Evolutionary conservation across 768 basidiomycete genomes (phyloP).

Genomic region (Leccinum disarticulatum): DNA sequence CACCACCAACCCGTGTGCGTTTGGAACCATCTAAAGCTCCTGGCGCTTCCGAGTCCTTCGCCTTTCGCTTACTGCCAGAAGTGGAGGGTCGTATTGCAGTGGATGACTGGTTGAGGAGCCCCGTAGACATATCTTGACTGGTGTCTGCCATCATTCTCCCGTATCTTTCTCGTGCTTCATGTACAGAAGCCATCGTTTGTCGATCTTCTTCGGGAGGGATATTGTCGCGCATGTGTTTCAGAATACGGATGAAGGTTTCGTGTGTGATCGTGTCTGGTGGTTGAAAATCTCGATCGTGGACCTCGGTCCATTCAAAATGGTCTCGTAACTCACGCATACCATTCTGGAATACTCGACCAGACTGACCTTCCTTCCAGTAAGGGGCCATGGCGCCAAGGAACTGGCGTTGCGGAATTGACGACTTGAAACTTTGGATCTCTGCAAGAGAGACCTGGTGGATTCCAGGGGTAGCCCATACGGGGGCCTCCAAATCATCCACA

Average conservation of each 20-base stretch:
- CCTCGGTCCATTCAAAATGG: not conserved
- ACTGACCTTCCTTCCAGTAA: not conserved
- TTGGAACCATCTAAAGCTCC: not conserved
- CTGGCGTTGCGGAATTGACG: not conserved
- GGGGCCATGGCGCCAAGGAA: not conserved
- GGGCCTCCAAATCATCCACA: not conserved
- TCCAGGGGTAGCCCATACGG: not conserved
- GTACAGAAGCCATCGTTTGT: not conserved
- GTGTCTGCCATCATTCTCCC: not conserved
- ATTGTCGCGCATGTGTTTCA: not conserved
- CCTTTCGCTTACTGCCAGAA: not conserved
- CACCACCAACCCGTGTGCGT: not conserved
- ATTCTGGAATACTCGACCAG: not conserved
- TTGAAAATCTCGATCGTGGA: not conserved
- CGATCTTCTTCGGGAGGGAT: not conserved
- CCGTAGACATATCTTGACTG: not conserved
- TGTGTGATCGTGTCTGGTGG: not conserved
- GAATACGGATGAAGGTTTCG: fast-evolving
- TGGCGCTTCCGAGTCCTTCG: not conserved
- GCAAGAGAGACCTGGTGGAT: not conserved
- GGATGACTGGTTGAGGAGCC: not conserved
- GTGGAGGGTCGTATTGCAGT: not conserved
- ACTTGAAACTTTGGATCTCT: not conserved
- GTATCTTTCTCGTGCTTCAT: not conserved
- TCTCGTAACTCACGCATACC: not conserved